Evolutionary conservation across 139 green algal species (phyloP), one percentile per base, ranked within the genome.

Genomic region (Chlamydomonas sp.): DNA sequence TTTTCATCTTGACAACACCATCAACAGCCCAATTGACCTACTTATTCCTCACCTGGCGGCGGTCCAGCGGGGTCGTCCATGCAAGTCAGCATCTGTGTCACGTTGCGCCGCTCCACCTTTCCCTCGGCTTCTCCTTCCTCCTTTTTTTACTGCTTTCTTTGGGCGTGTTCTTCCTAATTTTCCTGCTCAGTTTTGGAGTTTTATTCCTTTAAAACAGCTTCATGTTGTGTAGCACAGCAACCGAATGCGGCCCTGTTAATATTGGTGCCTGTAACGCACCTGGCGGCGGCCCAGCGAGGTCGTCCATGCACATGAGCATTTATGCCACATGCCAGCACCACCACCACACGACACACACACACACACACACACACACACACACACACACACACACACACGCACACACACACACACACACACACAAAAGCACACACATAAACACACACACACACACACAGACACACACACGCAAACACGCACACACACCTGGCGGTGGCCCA

Each of bases 221-320:
- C 13, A 54, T 54, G 43, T 54, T 54, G n/a, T n/a, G n/a, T n/a
- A n/a, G n/a, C n/a, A n/a, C n/a, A n/a, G n/a, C n/a, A n/a, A n/a
- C n/a, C n/a, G n/a, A n/a, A n/a, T n/a, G n/a, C n/a, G n/a, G n/a
- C n/a, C n/a, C n/a, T n/a, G n/a, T n/a, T n/a, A n/a, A n/a, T n/a
- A n/a, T n/a, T n/a, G 20, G 16, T 57, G 22, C 16, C 20, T 57
- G 47, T 22, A 57, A 20, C 57, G 10, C 26, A 22, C 57, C 33
- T 63, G 67, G 35, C 26, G 24, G 20, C 58, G 13, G 29, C 47
- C 38, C 54, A 54, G 50, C 50, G 60, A 58, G 58, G 68, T 96
- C 89, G 70, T 97, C 91, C 85, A 97, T 93, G 79, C 88, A 96
- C 0, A 89, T 92, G 36, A 97, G 85, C 81, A 97, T 90, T 71